Base-by-base conservation (phyloP, 352 stramenopile genomes). In the Phytophthora nicotianae region DNA sequence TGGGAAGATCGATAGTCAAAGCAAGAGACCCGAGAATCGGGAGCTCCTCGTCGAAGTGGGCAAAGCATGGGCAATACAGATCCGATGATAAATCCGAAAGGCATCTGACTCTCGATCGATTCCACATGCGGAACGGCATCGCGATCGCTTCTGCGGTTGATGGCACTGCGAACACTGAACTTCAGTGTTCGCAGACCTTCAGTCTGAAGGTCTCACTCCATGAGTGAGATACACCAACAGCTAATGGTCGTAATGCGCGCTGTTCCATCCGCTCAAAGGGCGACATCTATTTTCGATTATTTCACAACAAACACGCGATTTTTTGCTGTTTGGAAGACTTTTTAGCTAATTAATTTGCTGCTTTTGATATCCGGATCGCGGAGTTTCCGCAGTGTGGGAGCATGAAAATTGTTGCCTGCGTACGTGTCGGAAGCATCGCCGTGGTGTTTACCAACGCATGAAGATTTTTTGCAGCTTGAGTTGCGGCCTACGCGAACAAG, bases 1-100 rank as follows among this genome's bases (percentile, higher is more conserved):
- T 68, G 55, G 62, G 51, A 60, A 70, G 50, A 59, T 62, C 46
- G 38, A 75, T 72, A 75, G 46, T 75, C 10, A 50, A 62, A 20
- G 24, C 52, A 75, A 75, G 57, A 68, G 19, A 62, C 20, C 17
- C 23, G 33, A 37, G 24, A 41, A 43, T 52, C 29, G 32, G 45
- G 42, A 54, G 60, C 35, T 40, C 19, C 19, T 35, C 11, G 46
- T 52, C 26, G 26, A 27, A 41, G 24, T 9, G 29, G 54, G 42
- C 50, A 70, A 32, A 74, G 32, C 60, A 47, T 16, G 55, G 60
- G 43, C 58, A 66, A 24, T 62, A 27, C 66, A 27, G 55, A 71
- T 71, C 62, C 48, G 41, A 68, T 40, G 62, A 74, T 74, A 50
- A 19, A 48, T 23, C 56, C 53, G 19, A 63, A 58, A 38, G 27